phyloP scores from a whole-genome alignment of 257 asterid genomes.

The Solanum dulcamara region DNA sequence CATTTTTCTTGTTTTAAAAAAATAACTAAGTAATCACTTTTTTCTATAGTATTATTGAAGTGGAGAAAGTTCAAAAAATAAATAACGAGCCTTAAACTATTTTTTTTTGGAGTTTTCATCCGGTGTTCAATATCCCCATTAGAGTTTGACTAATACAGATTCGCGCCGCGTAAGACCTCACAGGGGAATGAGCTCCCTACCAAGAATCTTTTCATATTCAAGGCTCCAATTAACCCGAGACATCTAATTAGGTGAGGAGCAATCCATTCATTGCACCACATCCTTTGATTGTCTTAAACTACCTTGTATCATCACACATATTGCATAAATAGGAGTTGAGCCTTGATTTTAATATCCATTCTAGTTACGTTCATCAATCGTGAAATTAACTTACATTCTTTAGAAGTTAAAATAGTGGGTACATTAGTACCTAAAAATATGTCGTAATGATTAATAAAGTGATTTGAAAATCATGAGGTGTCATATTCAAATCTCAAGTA shows the following conservation, averaged over 20 bases:
- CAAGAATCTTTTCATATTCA: no score
- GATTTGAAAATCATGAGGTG: accelerated
- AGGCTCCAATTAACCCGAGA: no score
- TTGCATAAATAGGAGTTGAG: not conserved
- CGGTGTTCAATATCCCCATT: no score
- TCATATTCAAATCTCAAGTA: not conserved
- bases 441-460: not conserved
- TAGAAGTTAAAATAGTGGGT: not conserved
- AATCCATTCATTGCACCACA: no score
- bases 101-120: no score
- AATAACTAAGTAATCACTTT: not conserved
- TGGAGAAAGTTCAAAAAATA: not conserved
- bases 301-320: not conserved
- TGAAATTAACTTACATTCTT: not conserved
- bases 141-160: no score
- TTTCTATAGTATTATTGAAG: not conserved
- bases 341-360: not conserved
- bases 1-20: not conserved
- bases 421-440: no score
- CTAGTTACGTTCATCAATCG: not conserved
- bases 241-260: no score
- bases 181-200: no score
- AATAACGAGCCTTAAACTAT: not conserved
- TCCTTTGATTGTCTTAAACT: no score
- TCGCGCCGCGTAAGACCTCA: no score